These are phyloP conservation scores for Cryphonectria radicalis DNA, from an alignment of 2,329 filamentous ascomycete species.

Conservation along the genomic window DNA sequence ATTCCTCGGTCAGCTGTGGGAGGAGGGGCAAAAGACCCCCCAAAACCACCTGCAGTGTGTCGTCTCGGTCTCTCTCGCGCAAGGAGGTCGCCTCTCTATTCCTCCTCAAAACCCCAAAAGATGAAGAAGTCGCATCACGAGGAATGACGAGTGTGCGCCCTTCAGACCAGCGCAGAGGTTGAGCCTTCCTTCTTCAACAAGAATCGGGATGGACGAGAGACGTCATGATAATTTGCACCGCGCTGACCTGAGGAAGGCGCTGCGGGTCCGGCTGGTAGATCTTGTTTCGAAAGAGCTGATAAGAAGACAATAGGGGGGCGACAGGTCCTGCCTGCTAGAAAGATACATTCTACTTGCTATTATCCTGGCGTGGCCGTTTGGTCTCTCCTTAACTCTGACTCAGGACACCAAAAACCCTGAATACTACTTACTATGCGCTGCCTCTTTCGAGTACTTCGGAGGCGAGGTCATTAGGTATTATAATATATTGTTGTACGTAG, in stretches of 20 bases:
- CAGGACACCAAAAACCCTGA: not conserved
- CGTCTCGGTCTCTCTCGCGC: not conserved
- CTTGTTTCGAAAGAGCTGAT: not conserved
- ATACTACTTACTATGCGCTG: no score
- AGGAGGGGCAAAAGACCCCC: no score
- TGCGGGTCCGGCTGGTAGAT: not conserved
- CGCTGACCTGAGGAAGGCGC: not conserved
- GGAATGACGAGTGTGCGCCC: not conserved
- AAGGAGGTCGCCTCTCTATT: not conserved
- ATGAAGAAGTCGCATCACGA: not conserved
- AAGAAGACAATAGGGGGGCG: not conserved
- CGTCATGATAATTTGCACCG: not conserved
- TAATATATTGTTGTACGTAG: no score
- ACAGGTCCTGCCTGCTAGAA: not conserved
- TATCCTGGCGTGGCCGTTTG: not conserved
- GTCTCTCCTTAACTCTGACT: not conserved
- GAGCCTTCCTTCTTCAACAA: not conserved
- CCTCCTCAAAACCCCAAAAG: not conserved
- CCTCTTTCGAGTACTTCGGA: no score
- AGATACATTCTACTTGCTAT: not conserved
- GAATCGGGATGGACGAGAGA: not conserved
- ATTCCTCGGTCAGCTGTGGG: not conserved
- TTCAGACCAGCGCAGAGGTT: not conserved
- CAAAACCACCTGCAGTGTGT: not conserved
- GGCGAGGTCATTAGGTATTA: no score